These are phyloP conservation scores for Phymatotrichopsis omnivora DNA, from an alignment of 2,329 filamentous ascomycete genomes.

Conservation along the genomic window DNA sequence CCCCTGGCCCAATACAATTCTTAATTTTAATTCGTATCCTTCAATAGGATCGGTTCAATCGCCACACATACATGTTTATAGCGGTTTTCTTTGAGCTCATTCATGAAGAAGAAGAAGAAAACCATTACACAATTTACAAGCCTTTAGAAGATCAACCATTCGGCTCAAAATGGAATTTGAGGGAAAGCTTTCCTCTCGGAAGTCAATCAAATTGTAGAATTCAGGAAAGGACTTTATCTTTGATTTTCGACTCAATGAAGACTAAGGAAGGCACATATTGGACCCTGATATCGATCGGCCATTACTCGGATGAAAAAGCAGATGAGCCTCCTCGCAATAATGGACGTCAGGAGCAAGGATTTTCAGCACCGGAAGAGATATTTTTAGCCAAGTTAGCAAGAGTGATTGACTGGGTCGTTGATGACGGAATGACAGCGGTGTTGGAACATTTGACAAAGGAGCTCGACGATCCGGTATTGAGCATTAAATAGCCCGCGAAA, in stretches of 20 bases:
- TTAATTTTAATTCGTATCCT: too few species aligned
- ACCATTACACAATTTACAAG: not conserved
- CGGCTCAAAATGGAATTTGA: conserved; percentile 6
- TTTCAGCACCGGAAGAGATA: conserved; percentile 12
- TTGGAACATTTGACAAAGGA: conserved; percentile 3
- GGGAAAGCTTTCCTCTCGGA: too few species aligned
- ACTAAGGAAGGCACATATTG: conserved; percentile 11
- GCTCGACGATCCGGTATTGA: conserved; percentile 7
- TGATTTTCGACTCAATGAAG: conserved; percentile 9
- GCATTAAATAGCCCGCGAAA: too few species aligned
- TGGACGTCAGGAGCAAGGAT: conserved; percentile 2
- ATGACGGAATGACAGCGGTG: conserved; percentile 11
- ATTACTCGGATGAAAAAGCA: conserved; percentile 13
- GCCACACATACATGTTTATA: conserved; percentile 4
- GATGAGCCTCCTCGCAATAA: conserved; percentile 2
- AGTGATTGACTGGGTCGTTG: conserved; percentile 11
- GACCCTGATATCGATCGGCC: conserved; percentile 11
- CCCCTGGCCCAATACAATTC: too few species aligned
- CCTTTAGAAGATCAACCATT: too few species aligned
- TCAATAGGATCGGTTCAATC: too few species aligned
- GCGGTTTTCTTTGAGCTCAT: conserved; percentile 10
- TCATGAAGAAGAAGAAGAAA: not conserved
- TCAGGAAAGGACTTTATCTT: conserved; percentile 10
- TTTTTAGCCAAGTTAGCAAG: conserved; percentile 14
- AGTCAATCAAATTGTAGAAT: too few species aligned